Evolutionary conservation across 441 rosid genomes (phyloP).

Genomic region (Codiaeum variegatum): DNA sequence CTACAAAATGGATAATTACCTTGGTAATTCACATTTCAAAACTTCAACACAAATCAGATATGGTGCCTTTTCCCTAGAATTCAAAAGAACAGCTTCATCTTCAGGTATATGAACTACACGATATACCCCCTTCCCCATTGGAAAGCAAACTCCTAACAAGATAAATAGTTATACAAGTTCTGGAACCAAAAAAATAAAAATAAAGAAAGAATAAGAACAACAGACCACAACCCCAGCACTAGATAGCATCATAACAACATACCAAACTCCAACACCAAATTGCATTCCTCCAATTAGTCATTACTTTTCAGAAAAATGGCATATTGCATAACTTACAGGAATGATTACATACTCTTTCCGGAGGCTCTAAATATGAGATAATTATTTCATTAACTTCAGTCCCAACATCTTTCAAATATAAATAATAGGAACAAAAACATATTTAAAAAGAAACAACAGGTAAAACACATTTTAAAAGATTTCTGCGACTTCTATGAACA

Average conservation of each 20-base stretch:
- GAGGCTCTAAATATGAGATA: neutral
- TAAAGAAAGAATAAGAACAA: neutral
- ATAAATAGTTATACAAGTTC: conserved; percentile 22
- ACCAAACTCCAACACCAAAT: neutral
- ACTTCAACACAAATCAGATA: conserved; percentile 87
- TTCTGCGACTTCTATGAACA: neutral
- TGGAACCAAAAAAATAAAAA: neutral
- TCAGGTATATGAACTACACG: conserved; percentile 97
- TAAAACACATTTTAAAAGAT: neutral
- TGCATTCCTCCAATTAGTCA: neutral
- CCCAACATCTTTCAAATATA: neutral
- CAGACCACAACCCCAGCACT: neutral
- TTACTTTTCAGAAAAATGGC: neutral
- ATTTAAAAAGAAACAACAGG: neutral
- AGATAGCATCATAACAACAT: neutral
- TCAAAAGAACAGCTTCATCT: conserved; percentile 94
- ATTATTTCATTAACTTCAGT: neutral
- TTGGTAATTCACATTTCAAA: conserved; percentile 73
- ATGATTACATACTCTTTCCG: neutral
- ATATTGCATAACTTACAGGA: neutral
- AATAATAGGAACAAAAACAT: neutral
- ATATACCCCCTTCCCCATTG: conserved; percentile 93
- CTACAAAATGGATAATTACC: no score
- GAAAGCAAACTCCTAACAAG: conserved; percentile 87
- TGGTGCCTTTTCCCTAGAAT: conserved; percentile 99